Evolutionary conservation across 345 rosid species (phyloP), one percentile per base, ranked within the genome.

Genomic region (Leavenworthia alabamica): DNA sequence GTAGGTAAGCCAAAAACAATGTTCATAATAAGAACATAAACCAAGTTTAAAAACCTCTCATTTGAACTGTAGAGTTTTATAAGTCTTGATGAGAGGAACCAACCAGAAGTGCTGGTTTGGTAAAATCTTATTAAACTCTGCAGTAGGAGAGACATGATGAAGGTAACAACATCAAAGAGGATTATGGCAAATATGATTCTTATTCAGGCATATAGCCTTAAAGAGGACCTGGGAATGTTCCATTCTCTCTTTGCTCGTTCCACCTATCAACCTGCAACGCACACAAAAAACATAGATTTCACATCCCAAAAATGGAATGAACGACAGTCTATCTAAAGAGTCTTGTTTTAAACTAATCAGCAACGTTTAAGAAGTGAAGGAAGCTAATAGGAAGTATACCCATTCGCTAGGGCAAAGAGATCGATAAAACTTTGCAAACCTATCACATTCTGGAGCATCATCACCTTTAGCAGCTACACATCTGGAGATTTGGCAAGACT

Each of bases 191-290:
- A 7, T 28, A 48, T 12, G 56, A 50, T 46, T 61, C 13, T 64
- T 63, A 62, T 52, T 61, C 26, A 31, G n/a, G 44, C 14, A 31
- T n/a, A 12, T 71, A 13, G 41, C 44, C 72, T 82, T 86, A 92
- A 71, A 92, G 96, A 50, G 95, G 98, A 36, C 96, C 96, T 1
- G 98, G 97, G 74, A 92, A 92, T 27, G 97, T 86, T 52, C 97
- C 97, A 49, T 89, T 85, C 80, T 85, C 96, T 83, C 98, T 79
- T 70, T 92, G 98, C 79, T 92, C 98, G 56, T 92, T 92, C 98
- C 98, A 92, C 69, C 73, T 80, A 1, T 92, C 98, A 35, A 92
- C 50, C 98, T 89, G 75, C 27, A 29, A 47, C n/a, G 31, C 29
- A 63, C 45, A 57, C 73, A 62, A 5, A 15, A 31, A 27, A 20